Percentiles rank a stretch among this genome's conserved stretches.
These are phyloP conservation scores for Penicillium olsonii DNA, from an alignment of 2,329 filamentous ascomycete genomes.

Conservation along the genomic window DNA sequence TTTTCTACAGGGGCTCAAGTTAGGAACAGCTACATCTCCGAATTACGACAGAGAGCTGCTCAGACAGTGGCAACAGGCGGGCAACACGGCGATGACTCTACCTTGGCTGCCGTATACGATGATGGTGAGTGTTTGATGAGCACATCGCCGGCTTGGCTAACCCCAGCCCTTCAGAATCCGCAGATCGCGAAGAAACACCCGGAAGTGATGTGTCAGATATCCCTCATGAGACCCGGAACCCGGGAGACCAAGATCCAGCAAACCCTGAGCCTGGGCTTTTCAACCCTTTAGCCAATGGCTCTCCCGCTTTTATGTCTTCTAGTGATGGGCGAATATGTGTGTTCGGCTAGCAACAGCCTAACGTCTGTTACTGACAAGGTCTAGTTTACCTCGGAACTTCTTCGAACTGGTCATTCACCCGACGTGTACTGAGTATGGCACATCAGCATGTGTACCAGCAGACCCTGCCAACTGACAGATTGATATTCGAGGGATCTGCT, in stretches of 20 bases:
- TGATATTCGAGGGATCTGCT: not conserved
- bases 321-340: not conserved
- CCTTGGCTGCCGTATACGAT: not conserved
- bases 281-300: not conserved
- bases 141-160: not conserved
- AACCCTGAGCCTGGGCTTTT: not conserved
- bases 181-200: not conserved
- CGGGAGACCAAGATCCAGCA: not conserved
- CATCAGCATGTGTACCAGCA: conserved; percentile 22
- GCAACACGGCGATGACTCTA: too few species aligned
- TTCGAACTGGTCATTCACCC: conserved; percentile 22
- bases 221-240: not conserved
- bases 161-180: not conserved
- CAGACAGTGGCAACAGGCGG: too few species aligned
- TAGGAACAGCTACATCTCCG: too few species aligned
- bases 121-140: not conserved
- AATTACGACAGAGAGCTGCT: too few species aligned
- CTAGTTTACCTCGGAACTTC: conserved; percentile 21
- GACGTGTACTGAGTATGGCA: conserved; percentile 17
- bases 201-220: not conserved
- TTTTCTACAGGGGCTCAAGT: too few species aligned
- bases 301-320: not conserved
- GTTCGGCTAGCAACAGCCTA: not conserved
- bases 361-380: not conserved
- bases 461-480: conserved; percentile 37